phyloP scores from a whole-genome alignment of 2,329 filamentous ascomycete species.

The Neofusicoccum umdonicola region DNA sequence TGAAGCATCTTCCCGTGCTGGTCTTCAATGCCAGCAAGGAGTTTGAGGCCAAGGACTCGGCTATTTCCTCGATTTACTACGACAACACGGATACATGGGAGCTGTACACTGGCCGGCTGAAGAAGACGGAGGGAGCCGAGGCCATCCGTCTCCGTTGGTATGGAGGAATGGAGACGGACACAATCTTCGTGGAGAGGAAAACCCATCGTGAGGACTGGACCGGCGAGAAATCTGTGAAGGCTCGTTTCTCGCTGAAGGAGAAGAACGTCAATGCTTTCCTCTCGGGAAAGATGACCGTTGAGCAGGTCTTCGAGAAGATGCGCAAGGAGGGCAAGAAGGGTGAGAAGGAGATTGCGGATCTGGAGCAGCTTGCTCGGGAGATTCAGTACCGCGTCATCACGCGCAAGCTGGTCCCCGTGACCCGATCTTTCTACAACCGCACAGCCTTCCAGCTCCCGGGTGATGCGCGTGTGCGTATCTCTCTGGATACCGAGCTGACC shows the following conservation, averaged over 20 bases:
- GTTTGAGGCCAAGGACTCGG: constrained; percentile 84
- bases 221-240: constrained; percentile 97
- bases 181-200: constrained; percentile 95
- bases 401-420: constrained; percentile 82
- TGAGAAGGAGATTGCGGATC: constrained; percentile 83
- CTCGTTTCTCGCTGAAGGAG: constrained; percentile 90
- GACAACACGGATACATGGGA: constrained; percentile 95
- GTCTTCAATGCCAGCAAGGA: constrained; percentile 98
- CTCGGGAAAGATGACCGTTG: constrained; percentile 77
- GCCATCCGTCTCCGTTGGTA: constrained; percentile 97
- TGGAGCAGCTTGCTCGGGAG: constrained; percentile 86
- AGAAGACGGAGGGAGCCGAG: constrained; percentile 97
- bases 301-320: constrained; percentile 92
- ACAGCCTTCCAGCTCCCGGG: constrained; percentile 97
- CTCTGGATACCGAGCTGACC: constrained; percentile 90
- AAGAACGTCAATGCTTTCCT: constrained; percentile 95
- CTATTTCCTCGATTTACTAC: constrained; percentile 98
- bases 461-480: constrained; percentile 93
- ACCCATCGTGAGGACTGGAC: constrained; percentile 99
- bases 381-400: constrained; percentile 91
- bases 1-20: constrained; percentile 94
- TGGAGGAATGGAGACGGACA: constrained; percentile 91
- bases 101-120: constrained; percentile 86
- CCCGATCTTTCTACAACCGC: constrained; percentile 95
- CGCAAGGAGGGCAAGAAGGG: constrained; percentile 93